These are phyloP conservation scores for Bryopsis sp. DNA, from an alignment of 139 green algal genomes.

Conservation along the genomic window DNA sequence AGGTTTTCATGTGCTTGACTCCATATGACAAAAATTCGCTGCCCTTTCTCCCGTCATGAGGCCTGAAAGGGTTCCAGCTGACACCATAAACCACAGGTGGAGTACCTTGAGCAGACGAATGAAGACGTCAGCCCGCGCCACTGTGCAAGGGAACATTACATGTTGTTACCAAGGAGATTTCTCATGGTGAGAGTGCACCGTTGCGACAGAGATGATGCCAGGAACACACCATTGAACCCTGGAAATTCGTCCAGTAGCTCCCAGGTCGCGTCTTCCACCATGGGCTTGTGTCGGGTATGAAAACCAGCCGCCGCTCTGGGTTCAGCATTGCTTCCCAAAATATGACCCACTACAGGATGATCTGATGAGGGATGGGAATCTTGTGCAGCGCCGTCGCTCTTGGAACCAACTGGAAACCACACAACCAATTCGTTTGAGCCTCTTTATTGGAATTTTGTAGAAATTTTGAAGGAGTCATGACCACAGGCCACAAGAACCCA, in stretches of 20 bases:
- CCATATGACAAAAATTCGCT: conserved; percentile 52
- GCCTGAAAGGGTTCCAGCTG: conserved; percentile 36
- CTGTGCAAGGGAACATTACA: too few species aligned
- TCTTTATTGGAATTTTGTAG: background rate
- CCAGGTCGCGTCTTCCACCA: conserved; percentile 3
- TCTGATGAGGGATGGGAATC: background rate
- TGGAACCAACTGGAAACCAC: too few species aligned
- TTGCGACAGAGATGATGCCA: background rate
- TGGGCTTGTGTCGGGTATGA: conserved; percentile 12
- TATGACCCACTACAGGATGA: conserved; percentile 4
- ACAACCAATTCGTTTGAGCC: background rate
- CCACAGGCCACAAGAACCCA: background rate
- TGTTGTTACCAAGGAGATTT: too few species aligned
- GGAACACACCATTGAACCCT: conserved; percentile 25
- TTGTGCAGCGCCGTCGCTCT: background rate
- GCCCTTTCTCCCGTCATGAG: conserved; percentile 22
- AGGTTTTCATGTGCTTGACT: conserved; percentile 54
- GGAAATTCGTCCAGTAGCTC: conserved; percentile 19
- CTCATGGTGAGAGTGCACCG: too few species aligned
- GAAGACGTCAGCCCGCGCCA: background rate
- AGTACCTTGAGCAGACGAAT: conserved; percentile 26
- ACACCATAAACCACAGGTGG: conserved; percentile 46
- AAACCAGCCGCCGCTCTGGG: conserved; percentile 24
- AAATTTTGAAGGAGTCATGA: too few species aligned
- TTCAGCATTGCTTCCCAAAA: background rate